Base-by-base conservation (phyloP, 495 filamentous ascomycete species). In the Chaetomium cochliodes region DNA sequence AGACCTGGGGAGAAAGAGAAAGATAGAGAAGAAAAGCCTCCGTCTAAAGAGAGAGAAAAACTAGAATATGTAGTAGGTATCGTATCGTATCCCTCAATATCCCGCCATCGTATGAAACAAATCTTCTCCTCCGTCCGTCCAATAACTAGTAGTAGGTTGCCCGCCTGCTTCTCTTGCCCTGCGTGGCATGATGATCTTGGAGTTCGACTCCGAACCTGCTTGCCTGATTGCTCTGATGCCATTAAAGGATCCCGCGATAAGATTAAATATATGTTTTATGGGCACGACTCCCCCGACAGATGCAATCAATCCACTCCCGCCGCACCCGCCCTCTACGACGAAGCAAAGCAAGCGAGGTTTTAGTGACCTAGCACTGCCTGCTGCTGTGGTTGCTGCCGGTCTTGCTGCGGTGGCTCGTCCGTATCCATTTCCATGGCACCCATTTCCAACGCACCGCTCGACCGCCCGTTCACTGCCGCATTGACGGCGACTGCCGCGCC, bases 311-410 rank as follows among this genome's bases (percentile, higher is more conserved):
- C 33, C 33, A 5, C 33, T 44, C 13, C 28, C 28, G 28, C 28
- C 28, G n/a, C n/a, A n/a, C 41, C 41, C 15, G 1, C 13, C 13
- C 41, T 44, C 41, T 11, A 18, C 3, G 13, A 16, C 13, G 41
- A 18, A 15, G 28, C 13, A 18, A 37, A 37, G 33, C 8, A 37
- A 37, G 41, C 13, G 13, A 44, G 58, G 15, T 30, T 2, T 49
- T 28, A 65, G 26, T 65, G 63, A 23, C 63, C 59, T 55, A 65
- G 22, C 55, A 65, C 55, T 22, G 47, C 63, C 55, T 23, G 42
- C 46, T 58, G 42, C 54, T 51, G 42, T 46, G 28, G 28, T 41
- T 51, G 11, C 37, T 26, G 42, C 6, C 26, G 12, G n/a, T n/a
- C n/a, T 16, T 56, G 39, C 5, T 49, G 51, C 22, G 60, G 37